These are phyloP conservation scores for Emmonsia crescens DNA, from an alignment of 2,329 filamentous ascomycete species.

Conservation along the genomic window DNA sequence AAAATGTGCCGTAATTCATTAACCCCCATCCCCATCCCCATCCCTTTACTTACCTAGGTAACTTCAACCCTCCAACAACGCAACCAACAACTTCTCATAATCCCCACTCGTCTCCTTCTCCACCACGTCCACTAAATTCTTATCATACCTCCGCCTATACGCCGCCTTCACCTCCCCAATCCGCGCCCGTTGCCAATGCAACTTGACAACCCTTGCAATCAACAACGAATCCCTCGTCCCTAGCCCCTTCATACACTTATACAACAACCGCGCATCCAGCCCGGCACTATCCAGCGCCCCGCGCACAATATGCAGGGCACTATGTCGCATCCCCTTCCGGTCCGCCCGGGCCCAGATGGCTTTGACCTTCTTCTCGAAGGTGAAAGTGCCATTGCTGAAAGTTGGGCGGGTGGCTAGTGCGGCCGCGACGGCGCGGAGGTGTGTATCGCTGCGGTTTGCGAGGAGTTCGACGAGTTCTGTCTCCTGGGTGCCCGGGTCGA, in stretches of 20 bases:
- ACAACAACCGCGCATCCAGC: conserved; percentile 62
- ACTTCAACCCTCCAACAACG: neutral
- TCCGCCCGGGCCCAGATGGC: conserved; percentile 48
- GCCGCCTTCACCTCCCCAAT: conserved; percentile 61
- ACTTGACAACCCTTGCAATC: conserved; percentile 55
- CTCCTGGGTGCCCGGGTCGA: conserved; percentile 56
- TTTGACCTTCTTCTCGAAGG: conserved; percentile 1
- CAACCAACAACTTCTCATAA: conserved; percentile 6
- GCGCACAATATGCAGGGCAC: conserved; percentile 60
- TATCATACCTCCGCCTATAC: conserved; percentile 36
- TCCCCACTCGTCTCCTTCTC: conserved; percentile 5
- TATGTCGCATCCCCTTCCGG: conserved; percentile 71
- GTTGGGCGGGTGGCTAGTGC: conserved; percentile 59
- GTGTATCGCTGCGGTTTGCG: conserved; percentile 59
- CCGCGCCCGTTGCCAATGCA: conserved; percentile 63
- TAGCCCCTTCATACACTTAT: conserved; percentile 53
- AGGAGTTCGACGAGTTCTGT: conserved; percentile 62
- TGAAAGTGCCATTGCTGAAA: conserved; percentile 22
- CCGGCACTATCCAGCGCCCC: conserved; percentile 62
- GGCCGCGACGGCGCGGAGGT: conserved; percentile 62
- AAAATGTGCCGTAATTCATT: too few relatives aligned
- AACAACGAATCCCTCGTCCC: conserved; percentile 37
- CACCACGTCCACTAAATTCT: neutral
- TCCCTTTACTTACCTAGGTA: too few relatives aligned
- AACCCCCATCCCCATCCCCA: too few relatives aligned